Conservation (phyloP, 2,329 filamentous ascomycete species). For the Fusarium sp. region DNA sequence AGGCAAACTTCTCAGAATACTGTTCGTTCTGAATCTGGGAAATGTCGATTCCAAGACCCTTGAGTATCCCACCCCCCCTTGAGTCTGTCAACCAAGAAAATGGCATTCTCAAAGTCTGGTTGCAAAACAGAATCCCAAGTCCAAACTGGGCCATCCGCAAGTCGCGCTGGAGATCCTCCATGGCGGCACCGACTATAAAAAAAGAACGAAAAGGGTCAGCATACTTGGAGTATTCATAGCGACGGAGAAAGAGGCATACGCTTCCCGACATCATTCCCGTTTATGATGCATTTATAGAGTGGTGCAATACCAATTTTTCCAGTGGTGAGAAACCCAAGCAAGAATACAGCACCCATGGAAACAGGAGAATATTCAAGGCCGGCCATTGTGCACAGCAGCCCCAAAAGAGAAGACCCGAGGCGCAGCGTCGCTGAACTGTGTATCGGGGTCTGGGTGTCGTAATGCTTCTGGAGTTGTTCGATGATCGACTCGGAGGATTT, state of each 20-base stretch:
- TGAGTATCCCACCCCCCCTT: neutral
- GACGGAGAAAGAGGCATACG: neutral
- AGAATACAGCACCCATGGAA: too few relatives aligned
- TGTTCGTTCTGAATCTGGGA: neutral
- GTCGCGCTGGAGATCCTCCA: neutral
- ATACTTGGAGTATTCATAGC: neutral
- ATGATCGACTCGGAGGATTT: neutral
- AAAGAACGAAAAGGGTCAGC: neutral
- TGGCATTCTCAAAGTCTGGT: neutral
- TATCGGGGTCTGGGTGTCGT: too few relatives aligned
- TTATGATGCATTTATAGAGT: neutral
- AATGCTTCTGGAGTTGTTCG: neutral
- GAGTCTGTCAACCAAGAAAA: neutral
- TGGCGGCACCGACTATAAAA: neutral
- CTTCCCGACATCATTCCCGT: neutral
- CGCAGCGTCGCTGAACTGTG: too few relatives aligned
- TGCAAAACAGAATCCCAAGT: neutral
- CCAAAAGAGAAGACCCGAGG: too few relatives aligned
- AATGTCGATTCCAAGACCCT: neutral
- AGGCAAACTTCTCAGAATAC: neutral
- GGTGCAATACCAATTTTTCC: neutral
- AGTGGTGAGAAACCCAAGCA: too few relatives aligned
- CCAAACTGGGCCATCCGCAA: neutral
- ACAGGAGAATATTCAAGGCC: too few relatives aligned
- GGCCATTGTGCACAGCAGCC: too few relatives aligned